Evolutionary conservation across 2,329 filamentous ascomycete genomes (phyloP).

Genomic region (Leptographium galeiforme): DNA sequence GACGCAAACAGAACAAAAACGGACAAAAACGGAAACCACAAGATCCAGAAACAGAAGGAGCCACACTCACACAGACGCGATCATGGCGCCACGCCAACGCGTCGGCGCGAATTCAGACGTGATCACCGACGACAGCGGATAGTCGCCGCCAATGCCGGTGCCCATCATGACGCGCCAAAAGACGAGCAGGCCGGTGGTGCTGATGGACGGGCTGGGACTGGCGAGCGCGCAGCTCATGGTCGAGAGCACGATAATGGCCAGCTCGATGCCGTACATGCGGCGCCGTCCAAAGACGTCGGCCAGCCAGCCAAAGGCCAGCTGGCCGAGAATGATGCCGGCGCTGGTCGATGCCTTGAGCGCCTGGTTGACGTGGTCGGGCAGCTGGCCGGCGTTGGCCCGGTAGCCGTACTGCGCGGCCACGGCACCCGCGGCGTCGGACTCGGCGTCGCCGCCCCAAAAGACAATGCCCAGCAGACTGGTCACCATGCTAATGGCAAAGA

Average conservation of each 20-base stretch:
- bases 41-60: not conserved
- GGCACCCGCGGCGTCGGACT: constrained; percentile 18
- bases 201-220: constrained; percentile 46
- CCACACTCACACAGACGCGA: constrained; percentile 31
- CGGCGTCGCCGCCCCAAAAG: constrained; percentile 45
- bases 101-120: constrained; percentile 74
- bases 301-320: constrained; percentile 62
- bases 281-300: constrained; percentile 66
- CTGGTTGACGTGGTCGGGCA: constrained; percentile 54
- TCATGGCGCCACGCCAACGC: constrained; percentile 70
- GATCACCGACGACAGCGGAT: constrained; percentile 67
- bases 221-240: constrained; percentile 55
- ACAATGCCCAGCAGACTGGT: constrained; percentile 62
- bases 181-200: constrained; percentile 46
- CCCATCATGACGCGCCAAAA: constrained; percentile 73
- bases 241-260: constrained; percentile 58
- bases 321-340: constrained; percentile 65
- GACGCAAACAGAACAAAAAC: not conserved
- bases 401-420: constrained; percentile 27
- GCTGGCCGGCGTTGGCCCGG: constrained; percentile 36
- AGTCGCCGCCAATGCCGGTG: constrained; percentile 69
- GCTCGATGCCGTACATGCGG: constrained; percentile 69
- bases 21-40: not conserved
- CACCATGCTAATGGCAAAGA: constrained; percentile 68
- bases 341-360: constrained; percentile 73